These are phyloP conservation scores for Hypoxylon sp. DNA, from an alignment of 2,329 filamentous ascomycete genomes.

Conservation along the genomic window DNA sequence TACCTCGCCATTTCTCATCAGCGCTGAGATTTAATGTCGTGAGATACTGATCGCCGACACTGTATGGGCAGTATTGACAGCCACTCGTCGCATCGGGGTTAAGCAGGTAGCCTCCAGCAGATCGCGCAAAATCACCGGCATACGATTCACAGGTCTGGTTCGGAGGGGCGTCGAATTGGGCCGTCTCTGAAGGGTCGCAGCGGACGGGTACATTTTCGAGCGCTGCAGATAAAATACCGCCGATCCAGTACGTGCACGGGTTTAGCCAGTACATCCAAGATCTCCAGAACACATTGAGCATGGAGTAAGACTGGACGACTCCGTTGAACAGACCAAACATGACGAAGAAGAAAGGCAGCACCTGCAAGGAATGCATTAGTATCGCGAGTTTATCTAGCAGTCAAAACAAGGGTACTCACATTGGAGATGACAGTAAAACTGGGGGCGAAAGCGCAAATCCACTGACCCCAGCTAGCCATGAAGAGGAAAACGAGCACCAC, in stretches of 20 bases:
- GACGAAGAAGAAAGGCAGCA: conserved; percentile 85
- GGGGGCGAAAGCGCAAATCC: conserved; percentile 86
- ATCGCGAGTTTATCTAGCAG: background rate
- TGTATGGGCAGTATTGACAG: conserved; percentile 80
- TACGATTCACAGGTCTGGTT: conserved; percentile 76
- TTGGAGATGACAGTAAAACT: conserved; percentile 85
- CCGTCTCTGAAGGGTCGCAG: conserved; percentile 61
- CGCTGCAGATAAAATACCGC: conserved; percentile 76
- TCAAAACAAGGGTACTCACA: conserved; percentile 52
- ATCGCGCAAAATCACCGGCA: conserved; percentile 70
- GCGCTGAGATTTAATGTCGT: conserved; percentile 65
- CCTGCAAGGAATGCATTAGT: conserved; percentile 51
- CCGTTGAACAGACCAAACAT: conserved; percentile 84
- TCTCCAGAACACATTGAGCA: conserved; percentile 78
- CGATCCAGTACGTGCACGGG: conserved; percentile 79
- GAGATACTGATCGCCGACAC: conserved; percentile 72
- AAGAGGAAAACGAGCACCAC: conserved; percentile 83
- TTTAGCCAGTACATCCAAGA: conserved; percentile 81
- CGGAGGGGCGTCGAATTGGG: conserved; percentile 71
- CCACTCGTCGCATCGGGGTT: conserved; percentile 70
- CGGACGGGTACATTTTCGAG: conserved; percentile 66
- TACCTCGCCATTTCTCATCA: conserved; percentile 76
- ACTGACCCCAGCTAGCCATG: conserved; percentile 82
- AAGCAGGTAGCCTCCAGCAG: conserved; percentile 72
- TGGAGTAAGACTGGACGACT: conserved; percentile 77